Base-by-base conservation (phyloP, 225 moss, liverwort and hornwort species). In the Marchantia paleacea region DNA sequence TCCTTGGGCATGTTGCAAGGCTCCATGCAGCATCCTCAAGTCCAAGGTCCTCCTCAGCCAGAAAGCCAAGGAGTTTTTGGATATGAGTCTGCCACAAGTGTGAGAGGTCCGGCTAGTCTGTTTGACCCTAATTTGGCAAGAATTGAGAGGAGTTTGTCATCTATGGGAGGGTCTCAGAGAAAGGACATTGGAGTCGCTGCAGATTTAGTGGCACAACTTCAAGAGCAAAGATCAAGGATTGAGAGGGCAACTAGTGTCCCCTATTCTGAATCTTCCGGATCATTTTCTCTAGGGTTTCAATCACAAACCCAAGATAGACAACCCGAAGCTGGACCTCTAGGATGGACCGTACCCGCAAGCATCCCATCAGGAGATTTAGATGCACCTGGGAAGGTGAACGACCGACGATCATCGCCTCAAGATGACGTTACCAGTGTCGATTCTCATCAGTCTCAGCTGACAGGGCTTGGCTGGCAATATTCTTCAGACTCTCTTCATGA, bases 1-100 rank as follows among this genome's bases (percentile, higher is more conserved):
- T 89, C 88, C 84, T 85, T 91, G 3, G 80, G 83, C 72, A 88
- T 88, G 87, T 81, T 85, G 71, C 79, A 79, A 57, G 88, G 84
- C 74, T 88, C 90, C 3, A 28, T 92, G 91, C 92, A 88, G 85
- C 82, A 85, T 72, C 57, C 81, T 61, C 84, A 85, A 88, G 83
- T 78, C 73, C 88, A 85, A 83, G 88, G 85, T 75, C 81, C 86
- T 77, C 80, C 84, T 81, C 88, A 85, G 83, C 88, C 90, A 55
- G 96, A 97, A 81, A 73, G 88, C 70, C 96, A 97, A 82, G 96
- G 93, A 75, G 69, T 91, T 81, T 97, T 89, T 80, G 94, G 94
- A 69, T 94, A 85, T 83, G 92, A 97, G 75, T 82, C 82, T 63
- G 83, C 81, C 80, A 78, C 78, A 78, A 86, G 80, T 80, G 87